Conservation (phyloP, 345 rosid genomes). For the Carallia brachiata region DNA sequence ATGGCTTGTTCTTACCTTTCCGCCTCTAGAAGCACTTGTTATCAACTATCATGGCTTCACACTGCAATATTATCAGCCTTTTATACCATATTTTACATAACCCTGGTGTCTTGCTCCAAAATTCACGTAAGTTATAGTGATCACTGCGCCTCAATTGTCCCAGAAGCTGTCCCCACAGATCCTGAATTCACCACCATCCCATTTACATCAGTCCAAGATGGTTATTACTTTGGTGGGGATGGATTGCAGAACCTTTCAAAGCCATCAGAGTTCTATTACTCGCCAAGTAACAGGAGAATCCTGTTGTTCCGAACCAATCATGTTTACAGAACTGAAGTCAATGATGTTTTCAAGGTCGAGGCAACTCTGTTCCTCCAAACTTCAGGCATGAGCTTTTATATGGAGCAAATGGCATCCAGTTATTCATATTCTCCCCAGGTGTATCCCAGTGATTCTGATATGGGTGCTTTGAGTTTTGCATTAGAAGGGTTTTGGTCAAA, state of each 20-base stretch:
- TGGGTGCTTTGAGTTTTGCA: slow-evolving; percentile 16
- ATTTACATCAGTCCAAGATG: slow-evolving; percentile 22
- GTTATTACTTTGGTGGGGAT: slow-evolving; percentile 33
- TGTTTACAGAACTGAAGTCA: slow-evolving; percentile 17
- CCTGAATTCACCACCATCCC: slow-evolving; percentile 24
- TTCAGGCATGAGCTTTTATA: background rate
- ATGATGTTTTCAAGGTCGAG: slow-evolving; percentile 23
- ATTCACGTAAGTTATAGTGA: slow-evolving; percentile 19
- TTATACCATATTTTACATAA: background rate
- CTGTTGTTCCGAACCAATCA: slow-evolving; percentile 11
- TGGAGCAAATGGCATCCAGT: background rate
- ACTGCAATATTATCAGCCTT: slow-evolving; percentile 2
- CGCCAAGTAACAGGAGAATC: background rate
- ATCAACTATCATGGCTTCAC: slow-evolving; percentile 5
- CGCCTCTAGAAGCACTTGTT: slow-evolving; percentile 4
- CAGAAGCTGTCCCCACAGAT: slow-evolving; percentile 15
- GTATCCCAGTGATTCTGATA: background rate
- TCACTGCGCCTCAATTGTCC: slow-evolving; percentile 30
- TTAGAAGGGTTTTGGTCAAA: slow-evolving; percentile 39
- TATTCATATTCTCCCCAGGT: slow-evolving; percentile 2
- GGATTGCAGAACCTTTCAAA: background rate
- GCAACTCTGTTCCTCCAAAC: slow-evolving; percentile 20
- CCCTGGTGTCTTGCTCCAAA: slow-evolving; percentile 5
- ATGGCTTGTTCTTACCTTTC: background rate
- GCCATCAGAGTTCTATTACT: background rate